phyloP scores from a whole-genome alignment of 768 basidiomycete genomes.

The Tubosaeta sp. region DNA sequence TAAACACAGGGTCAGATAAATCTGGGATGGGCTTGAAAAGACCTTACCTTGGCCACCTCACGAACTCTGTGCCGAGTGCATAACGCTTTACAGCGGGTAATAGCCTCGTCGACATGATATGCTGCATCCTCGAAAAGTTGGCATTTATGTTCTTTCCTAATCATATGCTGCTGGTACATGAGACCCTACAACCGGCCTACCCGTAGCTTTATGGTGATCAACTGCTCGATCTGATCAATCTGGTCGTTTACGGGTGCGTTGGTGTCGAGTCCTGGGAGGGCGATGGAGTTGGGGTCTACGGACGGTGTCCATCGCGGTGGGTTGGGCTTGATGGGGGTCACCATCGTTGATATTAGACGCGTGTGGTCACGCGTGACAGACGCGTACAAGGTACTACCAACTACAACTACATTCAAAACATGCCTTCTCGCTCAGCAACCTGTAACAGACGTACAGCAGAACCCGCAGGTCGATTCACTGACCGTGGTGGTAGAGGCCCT shows the following conservation, averaged over 20 bases:
- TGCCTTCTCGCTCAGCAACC: constrained; percentile 54
- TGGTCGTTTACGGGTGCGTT: constrained; percentile 70
- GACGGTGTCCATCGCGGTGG: constrained; percentile 67
- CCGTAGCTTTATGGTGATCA: constrained; percentile 90
- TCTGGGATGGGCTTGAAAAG: neutral
- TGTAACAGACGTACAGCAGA: constrained; percentile 41
- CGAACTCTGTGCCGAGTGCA: constrained; percentile 78
- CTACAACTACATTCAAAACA: constrained; percentile 42
- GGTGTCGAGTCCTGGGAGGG: constrained; percentile 68
- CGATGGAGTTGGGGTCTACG: constrained; percentile 57
- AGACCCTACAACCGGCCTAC: constrained; percentile 33
- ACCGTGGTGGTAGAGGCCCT: constrained; percentile 62
- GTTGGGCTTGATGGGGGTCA: constrained; percentile 51
- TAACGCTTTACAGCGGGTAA: constrained; percentile 89
- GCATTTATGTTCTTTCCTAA: constrained; percentile 76
- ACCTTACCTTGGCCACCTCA: constrained; percentile 81
- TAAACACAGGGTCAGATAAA: constrained; percentile 24
- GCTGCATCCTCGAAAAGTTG: constrained; percentile 87
- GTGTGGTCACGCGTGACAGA: constrained; percentile 24
- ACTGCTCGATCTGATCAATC: constrained; percentile 92
- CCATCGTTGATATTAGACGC: neutral
- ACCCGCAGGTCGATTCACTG: constrained; percentile 63
- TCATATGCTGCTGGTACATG: constrained; percentile 11
- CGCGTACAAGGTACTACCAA: constrained; percentile 3
- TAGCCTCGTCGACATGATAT: constrained; percentile 72